Conservation (phyloP, 441 rosid species). For the Pelargonium myrrhifolium region DNA sequence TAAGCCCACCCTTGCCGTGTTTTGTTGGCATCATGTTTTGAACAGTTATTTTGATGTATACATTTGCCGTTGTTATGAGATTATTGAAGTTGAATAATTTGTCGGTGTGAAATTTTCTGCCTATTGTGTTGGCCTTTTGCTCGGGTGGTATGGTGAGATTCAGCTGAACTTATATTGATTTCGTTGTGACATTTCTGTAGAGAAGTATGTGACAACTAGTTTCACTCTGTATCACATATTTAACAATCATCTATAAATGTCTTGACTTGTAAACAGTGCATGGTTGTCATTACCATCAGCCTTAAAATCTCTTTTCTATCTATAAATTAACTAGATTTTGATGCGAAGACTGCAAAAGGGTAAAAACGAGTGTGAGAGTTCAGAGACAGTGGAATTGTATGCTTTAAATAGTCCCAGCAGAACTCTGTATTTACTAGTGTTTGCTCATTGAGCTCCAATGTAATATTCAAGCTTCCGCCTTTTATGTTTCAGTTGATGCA, state of each 20-base stretch:
- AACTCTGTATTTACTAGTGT: not conserved
- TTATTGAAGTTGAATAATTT: not conserved
- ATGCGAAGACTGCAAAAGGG: not conserved
- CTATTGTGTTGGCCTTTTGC: not conserved
- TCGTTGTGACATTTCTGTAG: not conserved
- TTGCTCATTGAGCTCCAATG: not conserved
- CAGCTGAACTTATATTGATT: not conserved
- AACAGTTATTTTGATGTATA: not conserved
- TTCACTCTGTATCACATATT: not conserved
- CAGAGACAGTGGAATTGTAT: not conserved
- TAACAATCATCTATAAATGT: not conserved
- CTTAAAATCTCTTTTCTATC: not conserved
- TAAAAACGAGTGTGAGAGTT: not conserved
- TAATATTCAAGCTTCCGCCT: not conserved
- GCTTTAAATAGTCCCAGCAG: not conserved
- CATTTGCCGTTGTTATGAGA: not conserved
- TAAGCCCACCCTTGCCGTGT: not conserved
- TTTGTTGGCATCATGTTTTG: not conserved
- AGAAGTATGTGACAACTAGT: not conserved
- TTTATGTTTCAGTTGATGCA: not conserved
- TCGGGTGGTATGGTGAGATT: not conserved
- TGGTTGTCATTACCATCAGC: not conserved
- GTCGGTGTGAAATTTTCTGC: not conserved
- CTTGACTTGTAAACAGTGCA: not conserved
- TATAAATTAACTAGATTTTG: not conserved